Base-by-base conservation (phyloP, 1,284 basidiomycete genomes). In the Agroathelia rolfsii region DNA sequence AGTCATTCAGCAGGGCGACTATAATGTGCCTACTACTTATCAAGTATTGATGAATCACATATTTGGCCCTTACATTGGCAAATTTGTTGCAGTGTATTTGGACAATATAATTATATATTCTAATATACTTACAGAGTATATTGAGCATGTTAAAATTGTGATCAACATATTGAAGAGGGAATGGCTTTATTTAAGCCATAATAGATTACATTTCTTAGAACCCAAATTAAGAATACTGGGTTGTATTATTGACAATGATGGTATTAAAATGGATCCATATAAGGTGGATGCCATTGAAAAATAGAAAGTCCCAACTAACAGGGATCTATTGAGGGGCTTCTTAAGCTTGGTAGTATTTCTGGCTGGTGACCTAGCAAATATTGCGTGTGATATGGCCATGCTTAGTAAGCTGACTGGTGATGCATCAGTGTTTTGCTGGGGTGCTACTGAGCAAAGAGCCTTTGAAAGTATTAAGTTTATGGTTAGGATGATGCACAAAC, bases 1-100 rank as follows among this genome's bases (percentile, higher is more conserved):
- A 5, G 56, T 62, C 0, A 41, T 63, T 36, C 58, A 61, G 27
- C 48, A 49, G 19, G 58, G 59, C 0, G 54, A 62, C 25, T 58
- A 53, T 17, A 62, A 62, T 37, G 55, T 48, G 5, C 29, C 36
- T 3, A 17, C 34, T 40, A 61, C 53, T 0, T 59, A 53, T 43
- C 56, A 59, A 38, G 26, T 44, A 11, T 24, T 58, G 0, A 58
- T 59, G 56, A 58, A 49, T 24, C 36, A 50, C 32, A 43, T 58
- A 0, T 59, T 58, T 34, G 37, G 32, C 0, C 24, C 38, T 0
- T 44, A 43, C 20, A 47, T 57, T 27, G 54, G 53, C 2, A 33
- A 45, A 18, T 54, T 45, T 21, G 45, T 54, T 44, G 47, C 51
- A 29, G 48, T 55, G 2, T 56, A 55, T 32, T 38, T 56, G 2